Base-by-base conservation (phyloP, 1,284 basidiomycete species). In the Trichosporon inkin region DNA sequence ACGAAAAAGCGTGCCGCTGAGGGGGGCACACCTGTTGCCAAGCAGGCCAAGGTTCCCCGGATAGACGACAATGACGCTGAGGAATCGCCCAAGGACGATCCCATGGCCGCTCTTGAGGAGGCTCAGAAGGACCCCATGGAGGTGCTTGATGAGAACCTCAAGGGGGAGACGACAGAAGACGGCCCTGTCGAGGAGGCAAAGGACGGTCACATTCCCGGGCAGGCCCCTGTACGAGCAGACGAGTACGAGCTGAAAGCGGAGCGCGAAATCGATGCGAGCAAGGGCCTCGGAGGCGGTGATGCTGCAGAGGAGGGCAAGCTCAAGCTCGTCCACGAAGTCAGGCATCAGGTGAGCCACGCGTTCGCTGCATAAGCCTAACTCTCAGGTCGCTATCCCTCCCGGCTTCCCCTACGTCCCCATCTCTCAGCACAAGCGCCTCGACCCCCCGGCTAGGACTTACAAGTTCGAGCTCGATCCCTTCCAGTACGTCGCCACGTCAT, bases 381-480 rank as follows among this genome's bases (percentile, higher is more conserved):
- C 76, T 7, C 89, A 97, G 85, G 96, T 99, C 53, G 93, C 93
- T 1, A 86, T 99, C 10, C 96, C 96, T 8, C 89, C 92, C 24
- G 87, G 87, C 51, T 99, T 93, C 77, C 86, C 88, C 67, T 99
- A 99, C 78, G 78, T 89, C 41, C 90, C 95, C 1, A 95, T 99
- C 64, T 86, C 90, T 14, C 84, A 90, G 73, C 95, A 99, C 78
- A 84, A 90, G n/a, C 89, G 94, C 24, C 88, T 90, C 32, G 84
- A 88, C 58, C 93, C 95, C 70, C 93, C 95, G 0, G 93, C 88
- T 38, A 85, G 92, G 59, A 86, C 88, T 73, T 99, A 98, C 83
- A 92, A 92, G 64, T 99, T 99, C 81, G 88, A 87, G 53, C 84
- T 99, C 58, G 96, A 99, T 80, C 96, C 96, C 20, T 99, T 99